These are phyloP conservation scores for Pseudocercospora vitis DNA, from an alignment of 2,329 filamentous ascomycete genomes.

Conservation along the genomic window DNA sequence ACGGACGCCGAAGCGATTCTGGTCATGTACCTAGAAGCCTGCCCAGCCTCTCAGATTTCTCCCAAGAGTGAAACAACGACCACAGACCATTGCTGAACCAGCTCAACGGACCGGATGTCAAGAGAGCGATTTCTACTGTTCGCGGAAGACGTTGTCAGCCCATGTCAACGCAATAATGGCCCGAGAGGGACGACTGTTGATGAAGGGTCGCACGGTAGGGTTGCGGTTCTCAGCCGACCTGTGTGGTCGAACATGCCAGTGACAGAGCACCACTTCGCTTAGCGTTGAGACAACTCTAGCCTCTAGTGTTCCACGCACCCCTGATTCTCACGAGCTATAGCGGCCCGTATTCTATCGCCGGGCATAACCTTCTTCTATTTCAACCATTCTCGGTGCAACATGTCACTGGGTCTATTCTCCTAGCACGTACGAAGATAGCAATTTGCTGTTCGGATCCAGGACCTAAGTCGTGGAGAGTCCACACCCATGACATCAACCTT, in stretches of 20 bases:
- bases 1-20: not conserved
- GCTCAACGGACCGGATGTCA: too few species aligned
- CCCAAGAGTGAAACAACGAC: too few species aligned
- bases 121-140: too few species aligned
- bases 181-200: too few species aligned
- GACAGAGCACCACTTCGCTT: constrained; percentile 2
- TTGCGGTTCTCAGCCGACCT: not conserved
- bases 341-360: constrained; percentile 17
- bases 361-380: not conserved
- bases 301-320: constrained; percentile 8
- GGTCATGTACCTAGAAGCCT: too few species aligned
- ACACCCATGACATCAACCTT: constrained; percentile 19
- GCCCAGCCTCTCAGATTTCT: not conserved
- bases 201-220: not conserved
- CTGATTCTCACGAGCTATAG: constrained; percentile 11
- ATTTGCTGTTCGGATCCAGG: constrained; percentile 6
- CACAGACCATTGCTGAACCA: too few species aligned
- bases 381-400: constrained; percentile 3
- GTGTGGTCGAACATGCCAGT: not conserved
- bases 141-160: too few species aligned
- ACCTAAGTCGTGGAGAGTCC: constrained; percentile 1
- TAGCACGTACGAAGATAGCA: constrained; percentile 18
- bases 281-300: not conserved
- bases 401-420: constrained; percentile 10
- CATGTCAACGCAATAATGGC: too few species aligned